Conservation (phyloP, 2,329 filamentous ascomycete species). For the Fusarium pseudoanthophilum region DNA sequence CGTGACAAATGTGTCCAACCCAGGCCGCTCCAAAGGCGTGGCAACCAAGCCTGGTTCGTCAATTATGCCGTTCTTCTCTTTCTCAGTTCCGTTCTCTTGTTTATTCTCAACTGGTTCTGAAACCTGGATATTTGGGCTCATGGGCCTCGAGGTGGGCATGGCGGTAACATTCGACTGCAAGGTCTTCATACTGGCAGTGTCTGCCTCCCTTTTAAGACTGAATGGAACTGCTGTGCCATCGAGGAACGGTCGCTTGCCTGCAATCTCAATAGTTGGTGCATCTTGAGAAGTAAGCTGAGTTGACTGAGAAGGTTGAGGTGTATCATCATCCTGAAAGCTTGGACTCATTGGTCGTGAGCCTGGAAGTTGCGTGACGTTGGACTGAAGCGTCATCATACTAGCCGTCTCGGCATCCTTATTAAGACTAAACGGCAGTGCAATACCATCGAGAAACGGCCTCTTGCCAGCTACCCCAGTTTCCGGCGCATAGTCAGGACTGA, state of each 20-base stretch:
- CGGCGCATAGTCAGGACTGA: constrained; percentile 56
- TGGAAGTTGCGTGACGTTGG: constrained; percentile 47
- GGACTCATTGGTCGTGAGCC: constrained; percentile 51
- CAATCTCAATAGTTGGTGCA: constrained; percentile 59
- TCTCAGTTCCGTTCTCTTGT: background rate
- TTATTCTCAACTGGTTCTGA: background rate
- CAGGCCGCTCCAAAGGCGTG: constrained; percentile 48
- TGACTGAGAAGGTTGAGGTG: constrained; percentile 23
- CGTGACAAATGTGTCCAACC: constrained; percentile 66
- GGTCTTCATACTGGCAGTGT: constrained; percentile 77
- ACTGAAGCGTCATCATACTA: constrained; percentile 75
- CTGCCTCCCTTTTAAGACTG: constrained; percentile 71
- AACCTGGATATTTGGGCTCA: constrained; percentile 44
- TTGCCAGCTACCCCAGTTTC: constrained; percentile 67
- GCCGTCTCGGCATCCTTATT: constrained; percentile 71
- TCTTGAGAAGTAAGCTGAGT: constrained; percentile 34
- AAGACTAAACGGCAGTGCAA: constrained; percentile 79
- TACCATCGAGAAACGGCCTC: constrained; percentile 73
- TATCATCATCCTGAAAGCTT: constrained; percentile 16
- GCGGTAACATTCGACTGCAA: constrained; percentile 58
- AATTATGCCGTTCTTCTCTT: constrained; percentile 10
- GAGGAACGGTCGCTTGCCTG: constrained; percentile 72
- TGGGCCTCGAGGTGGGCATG: constrained; percentile 46
- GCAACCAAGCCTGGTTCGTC: background rate
- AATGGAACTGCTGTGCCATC: constrained; percentile 79